Evolutionary conservation across 805 yeast species (phyloP).

Genomic region (Wickerhamiella brachini): DNA sequence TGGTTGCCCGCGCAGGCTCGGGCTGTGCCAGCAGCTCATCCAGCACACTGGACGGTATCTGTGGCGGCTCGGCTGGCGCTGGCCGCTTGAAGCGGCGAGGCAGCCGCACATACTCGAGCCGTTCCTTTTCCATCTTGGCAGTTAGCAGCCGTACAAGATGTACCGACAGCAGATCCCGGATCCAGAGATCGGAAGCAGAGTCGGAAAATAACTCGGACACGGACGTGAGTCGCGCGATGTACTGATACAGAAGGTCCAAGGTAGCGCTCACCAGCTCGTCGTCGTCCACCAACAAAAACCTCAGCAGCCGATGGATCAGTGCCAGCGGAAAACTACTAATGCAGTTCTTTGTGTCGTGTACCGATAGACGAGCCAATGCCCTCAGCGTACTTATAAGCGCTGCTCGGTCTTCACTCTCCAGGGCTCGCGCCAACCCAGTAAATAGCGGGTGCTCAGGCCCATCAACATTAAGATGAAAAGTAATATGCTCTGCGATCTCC

Average conservation of each 20-base stretch:
- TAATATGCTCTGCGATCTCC: conserved; percentile 73
- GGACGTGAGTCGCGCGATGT: conserved; percentile 30
- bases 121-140: conserved; percentile 29
- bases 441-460: conserved; percentile 57
- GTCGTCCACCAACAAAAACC: conserved; percentile 50
- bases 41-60: conserved; percentile 39
- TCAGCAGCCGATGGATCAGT: conserved; percentile 40
- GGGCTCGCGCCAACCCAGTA: conserved; percentile 34
- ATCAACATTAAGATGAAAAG: conserved; percentile 70
- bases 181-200: not conserved
- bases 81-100: conserved; percentile 37
- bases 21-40: conserved; percentile 47
- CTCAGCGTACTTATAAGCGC: conserved; percentile 56
- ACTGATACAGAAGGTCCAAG: conserved; percentile 74
- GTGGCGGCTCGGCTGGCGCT: conserved; percentile 55
- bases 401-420: conserved; percentile 50
- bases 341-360: conserved; percentile 42
- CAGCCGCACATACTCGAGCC: conserved; percentile 26
- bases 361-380: conserved; percentile 66
- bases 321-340: conserved; percentile 35
- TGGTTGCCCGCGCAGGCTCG: conserved; percentile 84
- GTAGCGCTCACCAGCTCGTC: conserved; percentile 58
- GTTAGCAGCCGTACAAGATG: conserved; percentile 51
- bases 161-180: conserved; percentile 32
- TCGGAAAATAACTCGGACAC: conserved; percentile 37